These are phyloP conservation scores for Sphagnum fallax DNA, from an alignment of 228 moss, liverwort and hornwort genomes.

Conservation along the genomic window DNA sequence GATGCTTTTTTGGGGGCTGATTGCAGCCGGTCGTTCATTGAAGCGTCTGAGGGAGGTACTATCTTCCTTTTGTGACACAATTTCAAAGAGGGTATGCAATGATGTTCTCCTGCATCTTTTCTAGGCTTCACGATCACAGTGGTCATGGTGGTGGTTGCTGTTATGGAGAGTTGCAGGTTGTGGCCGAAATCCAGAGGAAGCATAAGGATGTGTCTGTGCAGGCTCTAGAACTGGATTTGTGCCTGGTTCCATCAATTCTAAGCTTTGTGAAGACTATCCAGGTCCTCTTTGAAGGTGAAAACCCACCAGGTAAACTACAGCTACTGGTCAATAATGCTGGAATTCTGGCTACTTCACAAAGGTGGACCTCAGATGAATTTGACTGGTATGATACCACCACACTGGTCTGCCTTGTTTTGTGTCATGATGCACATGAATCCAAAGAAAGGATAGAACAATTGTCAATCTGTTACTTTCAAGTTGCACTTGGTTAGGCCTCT, in stretches of 20 bases:
- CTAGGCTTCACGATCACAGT: not conserved
- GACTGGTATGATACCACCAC: slow-evolving; percentile 28
- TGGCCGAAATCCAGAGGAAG: slow-evolving; percentile 31
- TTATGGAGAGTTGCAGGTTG: slow-evolving; percentile 11
- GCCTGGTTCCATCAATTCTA: slow-evolving; percentile 54
- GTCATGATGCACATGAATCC: not conserved
- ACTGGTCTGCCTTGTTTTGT: not conserved
- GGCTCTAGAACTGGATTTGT: slow-evolving; percentile 59
- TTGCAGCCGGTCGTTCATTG: slow-evolving; percentile 55
- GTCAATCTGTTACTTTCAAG: not conserved
- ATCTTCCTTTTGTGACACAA: not conserved
- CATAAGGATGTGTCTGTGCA: slow-evolving; percentile 44
- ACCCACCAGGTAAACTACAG: slow-evolving; percentile 44
- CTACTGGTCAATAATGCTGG: slow-evolving; percentile 94
- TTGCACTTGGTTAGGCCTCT: not conserved
- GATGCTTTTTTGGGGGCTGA: slow-evolving; percentile 4
- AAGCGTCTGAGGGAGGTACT: slow-evolving; percentile 34
- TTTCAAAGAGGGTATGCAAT: not conserved
- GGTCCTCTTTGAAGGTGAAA: slow-evolving; percentile 25
- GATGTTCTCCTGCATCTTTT: not conserved
- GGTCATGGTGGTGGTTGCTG: not conserved
- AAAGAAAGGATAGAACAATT: not conserved
- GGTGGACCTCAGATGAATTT: slow-evolving; percentile 61
- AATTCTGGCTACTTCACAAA: slow-evolving; percentile 61
- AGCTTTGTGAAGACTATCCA: slow-evolving; percentile 42